Evolutionary conservation across 1,139 yeast species (phyloP).

Genomic region (Diutina neorugosa): DNA sequence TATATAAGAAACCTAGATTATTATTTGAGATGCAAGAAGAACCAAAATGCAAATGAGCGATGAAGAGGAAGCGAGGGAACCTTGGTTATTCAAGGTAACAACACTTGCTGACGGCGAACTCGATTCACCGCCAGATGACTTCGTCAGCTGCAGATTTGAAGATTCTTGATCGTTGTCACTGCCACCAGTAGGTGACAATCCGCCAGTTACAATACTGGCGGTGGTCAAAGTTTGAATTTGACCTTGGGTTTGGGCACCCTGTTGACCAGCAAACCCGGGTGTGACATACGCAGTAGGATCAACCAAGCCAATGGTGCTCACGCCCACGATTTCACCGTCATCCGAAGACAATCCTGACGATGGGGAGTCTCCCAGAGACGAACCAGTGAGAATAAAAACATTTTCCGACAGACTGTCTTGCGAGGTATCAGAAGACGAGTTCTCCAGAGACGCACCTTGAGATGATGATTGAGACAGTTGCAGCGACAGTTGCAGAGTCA

Average conservation of each 20-base stretch:
- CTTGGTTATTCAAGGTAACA: not conserved
- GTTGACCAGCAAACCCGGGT: slow-evolving; percentile 1
- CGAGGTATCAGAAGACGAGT: not conserved
- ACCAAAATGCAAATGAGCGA: not conserved
- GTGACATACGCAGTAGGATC: not conserved
- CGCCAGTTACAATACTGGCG: not conserved
- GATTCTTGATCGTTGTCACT: not conserved
- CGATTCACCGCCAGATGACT: not conserved
- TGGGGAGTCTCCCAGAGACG: not conserved
- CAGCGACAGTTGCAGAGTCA: not conserved
- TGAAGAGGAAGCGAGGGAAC: not conserved
- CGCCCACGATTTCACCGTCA: not conserved
- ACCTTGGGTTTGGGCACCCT: slow-evolving; percentile 3
- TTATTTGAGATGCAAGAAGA: slow-evolving; percentile 1
- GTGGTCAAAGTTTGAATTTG: slow-evolving; percentile 3
- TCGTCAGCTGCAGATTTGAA: not conserved
- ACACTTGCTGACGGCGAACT: not conserved
- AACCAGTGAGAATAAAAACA: not conserved
- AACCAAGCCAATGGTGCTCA: not conserved
- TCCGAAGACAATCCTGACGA: not conserved
- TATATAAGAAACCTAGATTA: not conserved
- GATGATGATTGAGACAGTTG: not conserved
- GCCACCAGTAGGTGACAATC: not conserved
- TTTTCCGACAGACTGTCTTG: not conserved
- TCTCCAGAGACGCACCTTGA: not conserved